Conservation (phyloP, 352 stramenopile species). For the Globisporangium takayamanum region DNA sequence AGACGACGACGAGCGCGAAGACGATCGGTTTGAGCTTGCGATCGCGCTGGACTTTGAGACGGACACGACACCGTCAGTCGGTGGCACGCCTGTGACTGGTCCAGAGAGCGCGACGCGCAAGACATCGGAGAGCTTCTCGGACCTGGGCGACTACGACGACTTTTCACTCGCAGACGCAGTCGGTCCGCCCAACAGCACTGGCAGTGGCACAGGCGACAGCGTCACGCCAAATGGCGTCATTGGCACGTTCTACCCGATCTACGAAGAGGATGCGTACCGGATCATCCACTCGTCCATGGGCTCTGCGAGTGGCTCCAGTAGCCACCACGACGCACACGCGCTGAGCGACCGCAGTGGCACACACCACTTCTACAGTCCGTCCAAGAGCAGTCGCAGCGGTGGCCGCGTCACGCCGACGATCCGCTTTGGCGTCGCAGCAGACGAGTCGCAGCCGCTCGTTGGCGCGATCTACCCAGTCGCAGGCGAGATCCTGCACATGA, state of each 20-base stretch:
- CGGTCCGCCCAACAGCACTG: constrained; percentile 20
- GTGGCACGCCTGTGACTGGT: constrained; percentile 15
- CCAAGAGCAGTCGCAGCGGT: constrained; percentile 28
- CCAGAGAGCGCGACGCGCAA: constrained; percentile 57
- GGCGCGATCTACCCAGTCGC: constrained; percentile 64
- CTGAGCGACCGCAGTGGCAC: constrained; percentile 9
- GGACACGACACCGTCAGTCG: constrained; percentile 29
- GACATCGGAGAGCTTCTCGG: constrained; percentile 83
- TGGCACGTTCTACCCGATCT: constrained; percentile 71
- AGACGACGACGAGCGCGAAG: constrained; percentile 18
- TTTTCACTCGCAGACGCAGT: constrained; percentile 67
- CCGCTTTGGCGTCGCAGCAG: constrained; percentile 37
- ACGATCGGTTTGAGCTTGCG: constrained; percentile 43
- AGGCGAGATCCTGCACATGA: constrained; percentile 64
- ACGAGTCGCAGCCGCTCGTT: constrained; percentile 60
- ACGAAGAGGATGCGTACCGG: constrained; percentile 65
- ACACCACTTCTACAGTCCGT: constrained; percentile 22
- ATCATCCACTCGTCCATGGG: constrained; percentile 51
- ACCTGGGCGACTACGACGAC: constrained; percentile 82
- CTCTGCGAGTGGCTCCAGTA: constrained; percentile 25
- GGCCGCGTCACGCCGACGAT: constrained; percentile 58
- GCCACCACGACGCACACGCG: constrained; percentile 14
- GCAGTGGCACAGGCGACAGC: constrained; percentile 24
- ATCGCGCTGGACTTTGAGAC: constrained; percentile 65
- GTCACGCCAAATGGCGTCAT: constrained; percentile 24